A percentile compares a stretch with the other conserved stretches of the same genome.
phyloP scores from a whole-genome alignment of 805 yeast species.

The Millerago galiae region DNA sequence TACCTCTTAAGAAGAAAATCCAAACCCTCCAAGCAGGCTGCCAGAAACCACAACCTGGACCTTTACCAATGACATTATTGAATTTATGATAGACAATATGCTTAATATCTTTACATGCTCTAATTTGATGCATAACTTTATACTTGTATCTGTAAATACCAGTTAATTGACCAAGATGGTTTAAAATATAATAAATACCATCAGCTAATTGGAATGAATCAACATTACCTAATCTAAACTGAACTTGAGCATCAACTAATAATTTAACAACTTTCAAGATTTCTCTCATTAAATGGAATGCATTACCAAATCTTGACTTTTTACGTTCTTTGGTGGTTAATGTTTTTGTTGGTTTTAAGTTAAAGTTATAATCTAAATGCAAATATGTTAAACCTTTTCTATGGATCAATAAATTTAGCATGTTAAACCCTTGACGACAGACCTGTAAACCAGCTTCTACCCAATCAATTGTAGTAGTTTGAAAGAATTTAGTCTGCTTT shows the following conservation, averaged over 20 bases:
- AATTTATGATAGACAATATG: slow-evolving; percentile 85
- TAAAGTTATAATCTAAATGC: slow-evolving; percentile 93
- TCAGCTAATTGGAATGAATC: slow-evolving; percentile 95
- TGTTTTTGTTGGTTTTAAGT: slow-evolving; percentile 93
- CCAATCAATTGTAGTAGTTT: slow-evolving; percentile 93
- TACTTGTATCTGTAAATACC: slow-evolving; percentile 96
- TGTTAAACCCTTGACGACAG: slow-evolving; percentile 88
- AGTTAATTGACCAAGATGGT: slow-evolving; percentile 92
- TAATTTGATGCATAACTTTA: slow-evolving; percentile 95
- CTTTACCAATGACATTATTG: slow-evolving; percentile 85
- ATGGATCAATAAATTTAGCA: slow-evolving; percentile 85
- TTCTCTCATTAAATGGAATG: slow-evolving; percentile 91
- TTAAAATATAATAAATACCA: slow-evolving; percentile 82
- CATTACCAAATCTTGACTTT: slow-evolving; percentile 91
- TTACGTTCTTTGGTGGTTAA: slow-evolving; percentile 94
- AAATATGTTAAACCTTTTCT: slow-evolving; percentile 85
- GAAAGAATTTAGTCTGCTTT: slow-evolving; percentile 79
- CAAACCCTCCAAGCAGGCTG: slow-evolving; percentile 98
- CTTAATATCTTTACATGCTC: slow-evolving; percentile 92
- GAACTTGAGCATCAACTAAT: slow-evolving; percentile 90
- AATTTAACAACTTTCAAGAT: slow-evolving; percentile 77
- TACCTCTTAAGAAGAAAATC: slow-evolving; percentile 88
- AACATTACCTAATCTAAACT: slow-evolving; percentile 79
- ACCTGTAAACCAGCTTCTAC: slow-evolving; percentile 96
- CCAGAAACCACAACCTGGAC: slow-evolving; percentile 99